Base-by-base conservation (phyloP, 768 basidiomycete species). In the Collybia sordida region DNA sequence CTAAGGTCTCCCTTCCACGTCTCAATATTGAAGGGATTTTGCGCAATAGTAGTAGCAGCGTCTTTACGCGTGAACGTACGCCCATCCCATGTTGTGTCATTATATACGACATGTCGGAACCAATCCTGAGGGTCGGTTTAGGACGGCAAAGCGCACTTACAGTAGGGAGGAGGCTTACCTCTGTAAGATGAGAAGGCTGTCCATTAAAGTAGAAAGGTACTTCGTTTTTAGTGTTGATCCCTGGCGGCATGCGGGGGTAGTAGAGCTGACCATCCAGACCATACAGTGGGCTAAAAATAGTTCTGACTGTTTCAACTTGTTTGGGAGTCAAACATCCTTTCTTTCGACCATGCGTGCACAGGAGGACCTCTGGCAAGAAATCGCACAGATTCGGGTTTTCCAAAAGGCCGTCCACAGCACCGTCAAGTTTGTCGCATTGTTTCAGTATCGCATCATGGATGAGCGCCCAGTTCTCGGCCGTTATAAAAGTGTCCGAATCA, bases 401-500 rank as follows among this genome's bases (percentile, higher is more conserved):
- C 27, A 56, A 45, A 22, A 56, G 52, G 35, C 55, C 55, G 23
- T 56, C 55, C 23, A 17, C 21, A 4, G 52, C 45, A 2, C 55
- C 55, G 19, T 56, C 55, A 31, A 56, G 21, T 2, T 14, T 45
- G 12, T 56, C 55, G 45, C 55, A 56, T 18, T 52, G 55, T 14
- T 27, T 49, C 27, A 56, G 8, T 3, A 56, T 17, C 25, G 45
- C 55, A 0, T 28, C 41, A 22, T 47, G 37, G 5, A 56, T 39
- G 17, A 34, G 36, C 31, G 31, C 31, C 55, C 49, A 50, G 17
- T 42, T 40, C n/a, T 15, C 40, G 4, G 40, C 5, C 3, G 49
- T 24, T 12, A 50, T 50, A 17, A 50, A 41, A 19, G 19, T 19
- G 17, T 19, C 19, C 5, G 39, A 41, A 18, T 41, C 23, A 19